Percentiles rank a stretch among this genome's conserved stretches.
Evolutionary conservation across 2,329 filamentous ascomycete species (phyloP).

Genomic region (Pseudocercospora vitis): DNA sequence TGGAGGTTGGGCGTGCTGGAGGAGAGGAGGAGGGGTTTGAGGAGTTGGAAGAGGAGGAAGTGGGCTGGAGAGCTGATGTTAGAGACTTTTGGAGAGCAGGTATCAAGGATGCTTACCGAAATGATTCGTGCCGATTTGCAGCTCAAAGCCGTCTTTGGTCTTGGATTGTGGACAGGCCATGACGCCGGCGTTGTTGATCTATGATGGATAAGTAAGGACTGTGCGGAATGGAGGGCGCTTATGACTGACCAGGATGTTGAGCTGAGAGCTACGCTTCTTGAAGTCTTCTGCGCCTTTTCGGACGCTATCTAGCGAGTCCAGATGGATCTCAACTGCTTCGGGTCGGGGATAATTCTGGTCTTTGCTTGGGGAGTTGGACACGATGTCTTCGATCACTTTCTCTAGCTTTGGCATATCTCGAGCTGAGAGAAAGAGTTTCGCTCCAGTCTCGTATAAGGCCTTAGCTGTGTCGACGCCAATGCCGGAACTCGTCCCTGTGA

Average conservation of each 20-base stretch:
- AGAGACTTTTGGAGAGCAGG: no score
- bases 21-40: constrained; percentile 48
- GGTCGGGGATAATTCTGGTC: constrained; percentile 21
- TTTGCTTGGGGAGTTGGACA: constrained; percentile 29
- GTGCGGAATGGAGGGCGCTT: not conserved
- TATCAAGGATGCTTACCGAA: no score
- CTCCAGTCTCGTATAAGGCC: constrained; percentile 47
- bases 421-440: constrained; percentile 45
- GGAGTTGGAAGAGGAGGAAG: constrained; percentile 55
- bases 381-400: constrained; percentile 37
- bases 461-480: constrained; percentile 46
- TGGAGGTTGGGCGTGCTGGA: constrained; percentile 42
- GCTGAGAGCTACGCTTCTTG: constrained; percentile 36
- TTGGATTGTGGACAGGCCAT: constrained; percentile 40
- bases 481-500: constrained; percentile 46
- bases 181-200: constrained; percentile 36
- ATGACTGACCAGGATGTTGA: constrained; percentile 38
- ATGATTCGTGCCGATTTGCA: constrained; percentile 53
- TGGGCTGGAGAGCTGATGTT: no score
- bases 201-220: constrained; percentile 22
- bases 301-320: constrained; percentile 38
- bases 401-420: constrained; percentile 40
- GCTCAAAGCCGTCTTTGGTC: constrained; percentile 39
- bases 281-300: constrained; percentile 38
- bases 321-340: constrained; percentile 32